These are phyloP conservation scores for Alternaria dauci DNA, from an alignment of 2,329 filamentous ascomycete genomes.

Conservation along the genomic window DNA sequence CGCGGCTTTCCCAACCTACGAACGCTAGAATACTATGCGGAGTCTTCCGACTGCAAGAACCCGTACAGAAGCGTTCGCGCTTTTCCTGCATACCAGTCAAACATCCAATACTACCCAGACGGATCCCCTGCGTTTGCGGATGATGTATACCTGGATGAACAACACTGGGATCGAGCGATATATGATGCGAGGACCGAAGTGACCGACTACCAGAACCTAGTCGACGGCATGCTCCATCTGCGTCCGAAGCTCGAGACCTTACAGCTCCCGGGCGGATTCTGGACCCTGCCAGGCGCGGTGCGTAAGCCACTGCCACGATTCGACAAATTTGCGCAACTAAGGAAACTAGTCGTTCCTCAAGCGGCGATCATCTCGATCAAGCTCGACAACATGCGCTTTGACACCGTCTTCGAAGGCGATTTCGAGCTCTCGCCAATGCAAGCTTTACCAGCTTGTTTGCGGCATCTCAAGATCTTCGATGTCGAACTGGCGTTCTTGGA, in stretches of 20 bases:
- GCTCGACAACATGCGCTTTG: conserved; percentile 24
- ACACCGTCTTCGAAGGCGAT: conserved; percentile 11
- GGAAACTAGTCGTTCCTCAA: conserved; percentile 18
- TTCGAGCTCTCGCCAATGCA: conserved; percentile 18
- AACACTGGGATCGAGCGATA: conserved; percentile 14
- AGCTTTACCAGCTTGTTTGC: conserved; percentile 13
- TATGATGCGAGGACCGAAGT: conserved; percentile 25
- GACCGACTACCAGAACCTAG: conserved; percentile 25
- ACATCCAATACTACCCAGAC: conserved; percentile 24
- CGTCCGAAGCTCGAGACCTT: conserved; percentile 12
- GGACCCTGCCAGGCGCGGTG: conserved; percentile 23
- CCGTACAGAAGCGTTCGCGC: conserved; percentile 20
- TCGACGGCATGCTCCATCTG: conserved; percentile 18
- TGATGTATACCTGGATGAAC: not conserved
- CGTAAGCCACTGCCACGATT: conserved; percentile 26
- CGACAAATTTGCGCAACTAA: conserved; percentile 11
- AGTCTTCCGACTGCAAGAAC: conserved; percentile 20
- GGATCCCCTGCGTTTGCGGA: not conserved
- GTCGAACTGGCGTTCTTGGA: conserved; percentile 13
- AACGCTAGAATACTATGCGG: conserved; percentile 22
- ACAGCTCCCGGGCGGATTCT: conserved; percentile 26
- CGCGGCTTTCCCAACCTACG: conserved; percentile 9
- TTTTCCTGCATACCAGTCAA: conserved; percentile 24
- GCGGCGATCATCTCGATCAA: conserved; percentile 25
- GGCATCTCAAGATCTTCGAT: conserved; percentile 22